Evolutionary conservation across 106 monocot species (phyloP).

Genomic region (Acanthochlamys bracteata): DNA sequence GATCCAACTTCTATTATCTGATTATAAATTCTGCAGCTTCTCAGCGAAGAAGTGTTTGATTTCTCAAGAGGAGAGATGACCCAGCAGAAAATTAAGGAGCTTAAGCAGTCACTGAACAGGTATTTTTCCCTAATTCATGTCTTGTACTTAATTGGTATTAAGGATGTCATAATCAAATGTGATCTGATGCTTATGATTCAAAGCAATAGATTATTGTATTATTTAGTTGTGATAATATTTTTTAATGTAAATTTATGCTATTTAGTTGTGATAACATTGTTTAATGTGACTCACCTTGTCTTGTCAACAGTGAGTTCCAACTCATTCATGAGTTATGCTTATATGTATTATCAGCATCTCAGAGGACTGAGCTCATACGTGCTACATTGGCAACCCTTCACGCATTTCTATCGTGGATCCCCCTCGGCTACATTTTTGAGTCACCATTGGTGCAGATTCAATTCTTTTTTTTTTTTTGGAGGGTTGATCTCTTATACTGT

Average conservation of each 20-base stretch:
- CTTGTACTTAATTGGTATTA: not conserved
- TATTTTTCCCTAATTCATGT: constrained; percentile 1
- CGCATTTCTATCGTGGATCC: constrained; percentile 99
- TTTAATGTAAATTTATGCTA: too few relatives aligned
- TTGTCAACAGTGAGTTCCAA: constrained; percentile 82
- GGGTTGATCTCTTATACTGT: not conserved
- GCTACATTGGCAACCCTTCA: constrained; percentile 92
- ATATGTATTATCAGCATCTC: constrained; percentile 90
- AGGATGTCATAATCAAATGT: too few relatives aligned
- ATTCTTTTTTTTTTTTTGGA: not conserved
- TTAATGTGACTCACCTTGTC: not conserved
- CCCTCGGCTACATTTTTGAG: constrained; percentile 95
- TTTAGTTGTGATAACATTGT: too few relatives aligned
- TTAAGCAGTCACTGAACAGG: constrained; percentile 95
- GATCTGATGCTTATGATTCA: too few relatives aligned
- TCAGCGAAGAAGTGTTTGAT: constrained; percentile 99
- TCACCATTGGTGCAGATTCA: constrained; percentile 65
- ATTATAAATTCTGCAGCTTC: constrained; percentile 49
- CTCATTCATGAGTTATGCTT: constrained; percentile 97
- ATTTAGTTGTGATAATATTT: too few relatives aligned
- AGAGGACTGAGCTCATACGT: constrained; percentile 85
- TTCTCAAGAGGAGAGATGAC: constrained; percentile 99
- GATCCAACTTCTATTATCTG: not conserved
- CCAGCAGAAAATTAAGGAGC: constrained; percentile 90
- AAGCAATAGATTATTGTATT: too few relatives aligned